A percentile compares a stretch with the other conserved stretches of the same genome.
Conservation (phyloP, 164 flowering plant genomes). For the Protea cynaroides region DNA sequence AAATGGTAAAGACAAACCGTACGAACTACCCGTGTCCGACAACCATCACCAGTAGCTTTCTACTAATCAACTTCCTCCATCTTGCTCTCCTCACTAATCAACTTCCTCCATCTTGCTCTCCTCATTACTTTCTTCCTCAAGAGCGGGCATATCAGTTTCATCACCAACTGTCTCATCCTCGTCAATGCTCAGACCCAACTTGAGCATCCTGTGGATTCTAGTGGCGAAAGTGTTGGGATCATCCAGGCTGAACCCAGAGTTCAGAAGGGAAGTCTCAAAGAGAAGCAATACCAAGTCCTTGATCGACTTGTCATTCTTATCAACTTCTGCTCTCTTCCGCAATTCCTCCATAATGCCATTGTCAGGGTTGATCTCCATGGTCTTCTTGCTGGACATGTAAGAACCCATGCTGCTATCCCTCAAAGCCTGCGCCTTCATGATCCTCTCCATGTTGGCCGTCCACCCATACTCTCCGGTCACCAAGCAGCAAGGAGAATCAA, state of each 20-base stretch:
- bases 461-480: no score
- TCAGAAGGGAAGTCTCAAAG: constrained; percentile 15
- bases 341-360: constrained; percentile 1
- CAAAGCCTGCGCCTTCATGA: neutral
- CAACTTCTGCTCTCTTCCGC: constrained; percentile 5
- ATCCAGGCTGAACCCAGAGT: constrained; percentile 10
- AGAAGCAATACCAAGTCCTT: constrained; percentile 1
- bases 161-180: neutral
- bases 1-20: no score
- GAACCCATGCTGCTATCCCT: constrained; percentile 1
- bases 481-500: no score
- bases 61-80: no score
- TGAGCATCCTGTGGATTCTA: constrained; percentile 20
- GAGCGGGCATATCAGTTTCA: constrained; percentile 13
- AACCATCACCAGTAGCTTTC: no score
- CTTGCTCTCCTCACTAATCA: no score
- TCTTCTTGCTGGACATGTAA: constrained; percentile 7
- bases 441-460: neutral
- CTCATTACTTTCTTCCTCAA: neutral
- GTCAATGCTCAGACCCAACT: constrained; percentile 1
- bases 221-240: constrained; percentile 10
- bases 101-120: neutral
- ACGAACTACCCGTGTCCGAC: no score
- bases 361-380: constrained; percentile 8
- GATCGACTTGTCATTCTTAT: constrained; percentile 6